A percentile compares a stretch with the other conserved stretches of the same genome.
phyloP scores from a whole-genome alignment of 345 rosid species.

The Litchi chinensis region DNA sequence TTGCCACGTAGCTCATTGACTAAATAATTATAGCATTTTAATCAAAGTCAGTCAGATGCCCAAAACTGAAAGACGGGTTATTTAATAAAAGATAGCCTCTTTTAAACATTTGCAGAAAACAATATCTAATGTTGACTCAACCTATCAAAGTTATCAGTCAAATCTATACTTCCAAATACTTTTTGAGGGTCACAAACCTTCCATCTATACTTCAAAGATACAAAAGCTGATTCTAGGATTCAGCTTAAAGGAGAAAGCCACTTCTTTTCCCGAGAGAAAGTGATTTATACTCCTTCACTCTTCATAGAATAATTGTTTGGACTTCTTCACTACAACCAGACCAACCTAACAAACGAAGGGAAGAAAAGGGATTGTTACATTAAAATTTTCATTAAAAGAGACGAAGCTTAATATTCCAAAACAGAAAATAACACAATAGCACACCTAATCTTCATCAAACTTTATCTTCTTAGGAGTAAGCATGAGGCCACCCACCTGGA shows the following conservation, averaged over 20 bases:
- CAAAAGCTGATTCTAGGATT: not conserved
- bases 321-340: not conserved
- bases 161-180: not conserved
- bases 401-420: not conserved
- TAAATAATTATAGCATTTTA: too few species aligned
- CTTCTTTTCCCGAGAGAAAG: not conserved
- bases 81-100: not conserved
- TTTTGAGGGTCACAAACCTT: not conserved
- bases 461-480: slow-evolving; percentile 74
- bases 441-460: slow-evolving; percentile 60
- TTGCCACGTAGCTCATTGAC: not conserved
- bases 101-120: not conserved
- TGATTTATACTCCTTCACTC: too few species aligned
- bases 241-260: not conserved
- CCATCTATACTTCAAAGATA: not conserved
- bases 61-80: not conserved
- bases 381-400: not conserved
- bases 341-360: not conserved
- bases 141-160: not conserved
- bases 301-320: not conserved
- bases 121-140: not conserved
- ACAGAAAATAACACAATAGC: not conserved
- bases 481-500: slow-evolving; percentile 64
- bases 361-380: not conserved
- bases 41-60: too few species aligned